phyloP scores from a whole-genome alignment of 805 yeast genomes.

The Sugiyamaella boreocaroliniensis region DNA sequence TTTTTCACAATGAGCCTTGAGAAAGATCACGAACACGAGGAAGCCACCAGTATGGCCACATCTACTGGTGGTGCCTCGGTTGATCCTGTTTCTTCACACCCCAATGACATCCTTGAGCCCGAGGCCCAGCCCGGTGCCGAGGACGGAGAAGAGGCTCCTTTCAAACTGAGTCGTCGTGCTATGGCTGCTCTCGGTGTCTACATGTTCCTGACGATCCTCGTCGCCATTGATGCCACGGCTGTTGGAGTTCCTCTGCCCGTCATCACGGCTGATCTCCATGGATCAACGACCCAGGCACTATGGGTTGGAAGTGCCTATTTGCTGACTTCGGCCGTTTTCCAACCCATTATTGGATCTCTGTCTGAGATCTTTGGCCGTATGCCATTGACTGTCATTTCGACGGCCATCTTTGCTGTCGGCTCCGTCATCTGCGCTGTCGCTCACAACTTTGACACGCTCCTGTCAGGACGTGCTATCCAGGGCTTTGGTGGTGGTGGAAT shows the following conservation, averaged over 20 bases:
- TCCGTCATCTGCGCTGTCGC: slow-evolving; percentile 53
- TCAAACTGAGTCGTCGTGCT: slow-evolving; percentile 4
- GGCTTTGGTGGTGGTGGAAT: slow-evolving; percentile 55
- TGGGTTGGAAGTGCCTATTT: slow-evolving; percentile 29
- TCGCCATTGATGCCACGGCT: slow-evolving; percentile 17
- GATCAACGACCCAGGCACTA: slow-evolving; percentile 24
- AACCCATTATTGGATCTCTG: slow-evolving; percentile 11
- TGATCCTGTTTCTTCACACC: not conserved
- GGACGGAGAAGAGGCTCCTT: not conserved
- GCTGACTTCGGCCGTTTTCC: slow-evolving; percentile 19
- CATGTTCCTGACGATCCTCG: slow-evolving; percentile 14
- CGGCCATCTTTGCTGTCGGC: slow-evolving; percentile 54
- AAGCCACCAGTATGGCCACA: too few species aligned
- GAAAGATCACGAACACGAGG: too few species aligned
- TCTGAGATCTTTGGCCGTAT: slow-evolving; percentile 36
- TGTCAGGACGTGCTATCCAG: slow-evolving; percentile 58
- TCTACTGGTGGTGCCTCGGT: too few species aligned
- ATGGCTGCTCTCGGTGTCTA: slow-evolving; percentile 2
- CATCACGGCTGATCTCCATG: slow-evolving; percentile 17
- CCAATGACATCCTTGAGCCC: not conserved
- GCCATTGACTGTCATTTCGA: slow-evolving; percentile 40
- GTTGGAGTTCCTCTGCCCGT: slow-evolving; percentile 13
- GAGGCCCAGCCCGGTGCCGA: not conserved
- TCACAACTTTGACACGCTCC: slow-evolving; percentile 49
- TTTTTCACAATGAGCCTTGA: too few species aligned